Evolutionary conservation across 352 stramenopile species (phyloP).

Genomic region (Sclerospora graminicola): DNA sequence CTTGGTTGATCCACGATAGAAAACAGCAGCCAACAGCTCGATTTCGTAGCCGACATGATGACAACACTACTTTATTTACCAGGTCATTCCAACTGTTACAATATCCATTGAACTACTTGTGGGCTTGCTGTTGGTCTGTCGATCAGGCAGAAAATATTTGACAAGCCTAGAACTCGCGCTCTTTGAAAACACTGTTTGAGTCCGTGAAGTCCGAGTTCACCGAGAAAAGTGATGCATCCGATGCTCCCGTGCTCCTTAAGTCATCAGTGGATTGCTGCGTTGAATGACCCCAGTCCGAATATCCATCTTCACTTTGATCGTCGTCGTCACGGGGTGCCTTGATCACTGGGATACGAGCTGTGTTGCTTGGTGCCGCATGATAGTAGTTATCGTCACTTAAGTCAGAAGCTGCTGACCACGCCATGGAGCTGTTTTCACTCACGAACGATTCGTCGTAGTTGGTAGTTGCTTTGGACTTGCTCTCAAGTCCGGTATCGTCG

Average conservation of each 20-base stretch:
- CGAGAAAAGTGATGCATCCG: conserved; percentile 27
- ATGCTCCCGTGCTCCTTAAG: conserved; percentile 19
- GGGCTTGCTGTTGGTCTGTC: conserved; percentile 1
- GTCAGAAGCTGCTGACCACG: conserved; percentile 15
- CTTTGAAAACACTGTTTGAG: conserved; percentile 12
- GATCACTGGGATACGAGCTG: conserved; percentile 20
- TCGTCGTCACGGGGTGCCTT: conserved; percentile 18
- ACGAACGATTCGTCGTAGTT: conserved; percentile 22
- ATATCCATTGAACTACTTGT: conserved; percentile 20
- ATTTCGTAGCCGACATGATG: conserved; percentile 6
- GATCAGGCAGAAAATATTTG: conserved; percentile 1
- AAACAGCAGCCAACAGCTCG: not conserved
- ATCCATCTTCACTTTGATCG: conserved; percentile 11
- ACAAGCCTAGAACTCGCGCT: conserved; percentile 27
- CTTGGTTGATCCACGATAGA: not conserved
- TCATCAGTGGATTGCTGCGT: conserved; percentile 14
- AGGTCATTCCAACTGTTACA: not conserved
- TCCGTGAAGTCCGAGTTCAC: conserved; percentile 26
- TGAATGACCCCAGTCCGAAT: conserved; percentile 20
- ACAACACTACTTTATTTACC: conserved; percentile 25
- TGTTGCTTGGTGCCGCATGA: conserved; percentile 14
- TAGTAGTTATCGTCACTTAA: conserved; percentile 25
- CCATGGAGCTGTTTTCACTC: conserved; percentile 23
- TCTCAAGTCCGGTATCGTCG: conserved; percentile 9
- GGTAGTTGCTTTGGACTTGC: conserved; percentile 6